These are phyloP conservation scores for Zygosaccharomyces pseudobailii DNA, from an alignment of 1,139 yeast genomes.

Conservation along the genomic window DNA sequence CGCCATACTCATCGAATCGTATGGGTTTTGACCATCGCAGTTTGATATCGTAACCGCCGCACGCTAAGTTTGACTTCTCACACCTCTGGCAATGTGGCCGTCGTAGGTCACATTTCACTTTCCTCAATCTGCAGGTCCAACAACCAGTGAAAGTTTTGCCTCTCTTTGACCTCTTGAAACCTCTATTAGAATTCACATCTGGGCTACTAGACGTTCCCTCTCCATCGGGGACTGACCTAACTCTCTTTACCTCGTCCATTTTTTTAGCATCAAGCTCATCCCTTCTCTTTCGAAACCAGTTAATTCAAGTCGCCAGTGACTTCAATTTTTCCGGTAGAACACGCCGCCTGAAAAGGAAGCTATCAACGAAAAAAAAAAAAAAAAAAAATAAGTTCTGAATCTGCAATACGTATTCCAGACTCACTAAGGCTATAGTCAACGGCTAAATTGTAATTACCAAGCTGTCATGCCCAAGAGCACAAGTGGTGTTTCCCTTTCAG, in stretches of 20 bases:
- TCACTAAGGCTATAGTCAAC: too few species aligned
- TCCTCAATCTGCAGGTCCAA: slow-evolving; percentile 57
- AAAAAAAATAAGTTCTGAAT: too few species aligned
- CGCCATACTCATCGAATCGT: slow-evolving; percentile 41
- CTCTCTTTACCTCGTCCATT: neutral
- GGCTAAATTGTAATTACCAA: too few species aligned
- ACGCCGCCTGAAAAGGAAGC: slow-evolving; percentile 1
- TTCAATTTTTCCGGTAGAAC: neutral
- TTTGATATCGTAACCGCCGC: slow-evolving; percentile 81
- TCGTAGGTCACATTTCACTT: slow-evolving; percentile 55
- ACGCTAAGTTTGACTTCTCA: slow-evolving; percentile 50
- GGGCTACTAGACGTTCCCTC: neutral
- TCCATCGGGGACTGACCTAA: neutral
- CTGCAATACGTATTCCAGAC: too few species aligned
- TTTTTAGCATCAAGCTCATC: neutral
- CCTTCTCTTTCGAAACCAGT: neutral
- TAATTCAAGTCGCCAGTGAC: neutral
- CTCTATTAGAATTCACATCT: neutral
- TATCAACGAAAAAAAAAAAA: neutral
- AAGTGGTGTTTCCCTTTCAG: too few species aligned
- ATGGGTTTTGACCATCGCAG: slow-evolving; percentile 69
- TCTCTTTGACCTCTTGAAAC: slow-evolving; percentile 12
- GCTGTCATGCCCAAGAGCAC: too few species aligned
- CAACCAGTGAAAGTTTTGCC: slow-evolving; percentile 55
- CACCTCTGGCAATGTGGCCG: slow-evolving; percentile 53